Percentiles rank a stretch among this genome's conserved stretches.
Conservation (phyloP, 2,329 filamentous ascomycete genomes). For the Bipolaris bicolor region DNA sequence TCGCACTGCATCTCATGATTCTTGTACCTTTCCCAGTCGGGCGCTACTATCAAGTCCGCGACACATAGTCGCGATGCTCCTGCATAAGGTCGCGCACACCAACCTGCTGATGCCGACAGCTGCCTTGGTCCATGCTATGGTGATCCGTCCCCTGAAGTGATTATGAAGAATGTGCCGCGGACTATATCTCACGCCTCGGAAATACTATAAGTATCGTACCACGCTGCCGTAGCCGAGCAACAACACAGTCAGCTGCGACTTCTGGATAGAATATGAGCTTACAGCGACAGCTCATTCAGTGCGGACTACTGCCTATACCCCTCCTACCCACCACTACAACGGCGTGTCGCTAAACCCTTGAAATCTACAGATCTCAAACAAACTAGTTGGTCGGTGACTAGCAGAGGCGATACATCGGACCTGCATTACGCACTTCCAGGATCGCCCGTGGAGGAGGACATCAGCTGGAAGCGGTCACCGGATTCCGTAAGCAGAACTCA, state of each 20-base stretch:
- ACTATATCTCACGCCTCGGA: neutral
- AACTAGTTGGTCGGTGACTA: neutral
- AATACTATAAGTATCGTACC: constrained; percentile 1
- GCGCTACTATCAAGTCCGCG: constrained; percentile 26
- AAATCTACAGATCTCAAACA: neutral
- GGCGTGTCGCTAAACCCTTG: constrained; percentile 7
- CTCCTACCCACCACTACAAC: constrained; percentile 10
- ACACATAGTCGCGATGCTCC: constrained; percentile 20
- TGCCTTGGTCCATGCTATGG: constrained; percentile 23
- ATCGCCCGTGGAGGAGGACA: constrained; percentile 1
- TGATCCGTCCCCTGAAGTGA: neutral
- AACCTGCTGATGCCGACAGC: constrained; percentile 32
- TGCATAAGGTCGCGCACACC: constrained; percentile 26
- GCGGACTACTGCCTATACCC: constrained; percentile 20
- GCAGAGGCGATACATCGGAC: constrained; percentile 4
- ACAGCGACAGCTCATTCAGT: constrained; percentile 25
- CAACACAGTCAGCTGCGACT: constrained; percentile 15
- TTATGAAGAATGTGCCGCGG: neutral
- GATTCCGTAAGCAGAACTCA: neutral
- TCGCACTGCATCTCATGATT: constrained; percentile 19
- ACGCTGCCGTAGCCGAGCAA: neutral
- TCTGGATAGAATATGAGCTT: constrained; percentile 27
- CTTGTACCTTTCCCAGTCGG: constrained; percentile 15
- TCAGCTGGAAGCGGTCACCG: constrained; percentile 7
- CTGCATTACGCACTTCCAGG: constrained; percentile 13